A percentile compares a stretch with the other conserved stretches of the same genome.
phyloP scores from a whole-genome alignment of 768 basidiomycete species.

The Mrakia gelida region DNA sequence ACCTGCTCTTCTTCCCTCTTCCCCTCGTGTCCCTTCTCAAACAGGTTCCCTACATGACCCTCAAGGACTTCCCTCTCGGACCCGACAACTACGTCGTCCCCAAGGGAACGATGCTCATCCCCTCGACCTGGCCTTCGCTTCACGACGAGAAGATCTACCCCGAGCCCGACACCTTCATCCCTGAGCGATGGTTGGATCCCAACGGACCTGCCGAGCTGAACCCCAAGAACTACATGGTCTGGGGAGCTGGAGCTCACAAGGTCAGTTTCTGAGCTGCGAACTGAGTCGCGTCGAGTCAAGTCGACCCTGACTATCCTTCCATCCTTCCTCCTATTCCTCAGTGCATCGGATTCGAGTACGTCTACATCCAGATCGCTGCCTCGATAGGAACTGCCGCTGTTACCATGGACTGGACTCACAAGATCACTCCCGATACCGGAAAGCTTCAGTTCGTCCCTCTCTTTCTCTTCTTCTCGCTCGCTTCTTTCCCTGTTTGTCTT shows the following conservation, averaged over 20 bases:
- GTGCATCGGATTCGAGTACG: constrained; percentile 54
- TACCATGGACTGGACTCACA: constrained; percentile 81
- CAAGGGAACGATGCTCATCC: constrained; percentile 86
- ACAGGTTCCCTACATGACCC: constrained; percentile 90
- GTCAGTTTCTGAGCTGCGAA: constrained; percentile 30
- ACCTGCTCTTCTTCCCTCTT: background rate
- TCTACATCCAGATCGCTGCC: constrained; percentile 83
- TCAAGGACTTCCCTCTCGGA: constrained; percentile 85
- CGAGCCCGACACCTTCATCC: constrained; percentile 72
- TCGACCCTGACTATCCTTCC: background rate
- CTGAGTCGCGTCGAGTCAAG: background rate
- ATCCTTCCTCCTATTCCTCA: background rate
- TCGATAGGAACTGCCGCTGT: constrained; percentile 74
- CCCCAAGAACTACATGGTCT: constrained; percentile 93
- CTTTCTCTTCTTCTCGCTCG: constrained; percentile 35
- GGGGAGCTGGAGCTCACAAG: constrained; percentile 83
- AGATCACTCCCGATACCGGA: constrained; percentile 68
- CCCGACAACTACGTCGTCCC: constrained; percentile 83
- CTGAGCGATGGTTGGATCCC: constrained; percentile 77
- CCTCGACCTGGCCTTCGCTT: constrained; percentile 84
- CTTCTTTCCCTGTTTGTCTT: too few species aligned
- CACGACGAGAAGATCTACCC: constrained; percentile 86
- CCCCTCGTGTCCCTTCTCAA: too few species aligned
- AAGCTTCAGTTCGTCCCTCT: constrained; percentile 65
- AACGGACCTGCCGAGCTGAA: constrained; percentile 61